A percentile compares a stretch with the other conserved stretches of the same genome.
Conservation (phyloP, 2,329 filamentous ascomycete genomes). For the Nectriaceae sp. region DNA sequence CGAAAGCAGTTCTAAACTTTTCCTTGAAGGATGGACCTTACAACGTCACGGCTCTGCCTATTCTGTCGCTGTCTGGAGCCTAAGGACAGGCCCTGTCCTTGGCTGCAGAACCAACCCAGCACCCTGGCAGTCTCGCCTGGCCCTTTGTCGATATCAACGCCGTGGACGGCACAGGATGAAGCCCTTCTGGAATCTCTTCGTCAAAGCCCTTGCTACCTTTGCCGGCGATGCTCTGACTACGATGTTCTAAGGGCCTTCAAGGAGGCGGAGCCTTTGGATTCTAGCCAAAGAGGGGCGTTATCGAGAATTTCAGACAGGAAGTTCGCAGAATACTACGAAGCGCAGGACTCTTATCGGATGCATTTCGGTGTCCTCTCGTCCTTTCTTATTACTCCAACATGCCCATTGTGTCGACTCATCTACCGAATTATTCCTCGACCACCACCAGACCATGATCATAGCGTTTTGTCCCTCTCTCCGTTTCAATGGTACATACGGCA, state of each 20-base stretch:
- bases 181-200: background rate
- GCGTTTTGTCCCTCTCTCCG: background rate
- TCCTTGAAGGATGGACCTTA: background rate
- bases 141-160: background rate
- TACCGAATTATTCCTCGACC: conserved; percentile 2
- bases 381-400: background rate
- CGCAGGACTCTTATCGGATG: background rate
- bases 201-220: background rate
- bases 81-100: background rate
- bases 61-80: conserved; percentile 1
- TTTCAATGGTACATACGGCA: background rate
- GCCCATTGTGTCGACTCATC: conserved; percentile 4
- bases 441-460: background rate
- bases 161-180: background rate
- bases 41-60: conserved; percentile 4
- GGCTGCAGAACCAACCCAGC: background rate
- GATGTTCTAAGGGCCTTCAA: background rate
- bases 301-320: background rate
- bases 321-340: background rate
- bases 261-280: background rate
- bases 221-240: background rate
- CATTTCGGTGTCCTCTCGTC: background rate
- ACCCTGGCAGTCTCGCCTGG: background rate
- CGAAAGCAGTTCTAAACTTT: background rate
- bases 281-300: background rate